phyloP scores from a whole-genome alignment of 2,329 filamentous ascomycete species.

The Hymenoscyphus linearis region DNA sequence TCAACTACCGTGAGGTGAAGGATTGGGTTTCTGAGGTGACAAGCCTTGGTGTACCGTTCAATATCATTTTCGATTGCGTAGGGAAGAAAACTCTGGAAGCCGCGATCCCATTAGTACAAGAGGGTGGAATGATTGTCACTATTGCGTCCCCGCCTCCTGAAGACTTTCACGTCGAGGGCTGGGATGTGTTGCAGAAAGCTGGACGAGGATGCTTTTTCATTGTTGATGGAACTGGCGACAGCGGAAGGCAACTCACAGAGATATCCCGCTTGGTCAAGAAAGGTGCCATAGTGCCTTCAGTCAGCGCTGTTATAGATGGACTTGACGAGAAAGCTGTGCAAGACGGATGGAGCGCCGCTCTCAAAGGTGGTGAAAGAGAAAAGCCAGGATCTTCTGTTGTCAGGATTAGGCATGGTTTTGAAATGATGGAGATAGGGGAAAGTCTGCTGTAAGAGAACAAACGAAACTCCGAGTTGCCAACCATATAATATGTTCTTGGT shows the following conservation, averaged over 20 bases:
- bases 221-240: conserved; percentile 6
- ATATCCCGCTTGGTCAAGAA: conserved; percentile 6
- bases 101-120: conserved; percentile 1
- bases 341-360: conserved; percentile 10
- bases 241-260: conserved; percentile 7
- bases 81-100: conserved; percentile 11
- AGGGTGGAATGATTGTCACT: conserved; percentile 11
- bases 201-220: conserved; percentile 16
- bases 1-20: conserved; percentile 12
- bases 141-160: conserved; percentile 12
- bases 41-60: not conserved
- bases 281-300: conserved; percentile 9
- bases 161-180: conserved; percentile 9
- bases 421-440: not conserved
- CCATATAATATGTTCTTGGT: too few relatives aligned
- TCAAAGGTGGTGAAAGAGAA: conserved; percentile 15
- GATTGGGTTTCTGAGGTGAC: conserved; percentile 10
- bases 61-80: conserved; percentile 13
- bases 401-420: conserved; percentile 4
- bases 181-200: conserved; percentile 10
- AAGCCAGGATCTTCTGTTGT: conserved; percentile 12
- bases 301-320: conserved; percentile 12
- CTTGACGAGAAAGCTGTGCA: conserved; percentile 11
- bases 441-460: too few relatives aligned
- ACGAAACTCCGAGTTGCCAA: too few relatives aligned